A percentile compares a stretch with the other conserved stretches of the same genome.
phyloP scores from a whole-genome alignment of 768 basidiomycete genomes.

The Tulasnella calospora region DNA sequence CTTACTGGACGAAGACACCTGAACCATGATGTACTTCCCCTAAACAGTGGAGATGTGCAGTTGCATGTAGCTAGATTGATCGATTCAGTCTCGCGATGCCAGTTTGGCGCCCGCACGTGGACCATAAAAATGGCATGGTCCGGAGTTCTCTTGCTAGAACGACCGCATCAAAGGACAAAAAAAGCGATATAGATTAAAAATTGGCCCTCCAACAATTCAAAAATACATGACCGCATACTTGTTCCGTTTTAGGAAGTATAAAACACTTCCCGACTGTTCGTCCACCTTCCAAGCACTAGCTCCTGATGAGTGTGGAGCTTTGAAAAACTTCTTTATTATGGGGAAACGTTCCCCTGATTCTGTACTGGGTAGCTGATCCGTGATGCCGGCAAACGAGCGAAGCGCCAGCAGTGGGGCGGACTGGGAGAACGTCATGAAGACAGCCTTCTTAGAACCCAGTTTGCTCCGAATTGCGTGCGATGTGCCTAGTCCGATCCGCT shows the following conservation, averaged over 20 bases:
- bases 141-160: no score
- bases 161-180: no score
- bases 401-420: background rate
- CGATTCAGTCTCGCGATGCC: no score
- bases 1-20: slow-evolving; percentile 21
- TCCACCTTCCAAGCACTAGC: background rate
- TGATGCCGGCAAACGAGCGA: background rate
- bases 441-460: background rate
- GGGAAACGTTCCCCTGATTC: background rate
- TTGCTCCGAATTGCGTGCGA: background rate
- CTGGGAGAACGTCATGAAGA: background rate
- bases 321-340: background rate
- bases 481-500: background rate
- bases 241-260: background rate
- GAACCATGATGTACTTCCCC: background rate
- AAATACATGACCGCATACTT: background rate
- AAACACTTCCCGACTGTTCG: background rate
- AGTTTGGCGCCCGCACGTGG: no score
- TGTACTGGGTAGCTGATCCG: background rate
- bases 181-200: no score
- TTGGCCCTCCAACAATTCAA: background rate
- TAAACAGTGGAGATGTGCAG: background rate
- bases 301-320: background rate
- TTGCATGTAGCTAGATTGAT: background rate
- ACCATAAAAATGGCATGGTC: no score